phyloP scores from a whole-genome alignment of 331 rosid genomes.

The Malus hybrid region DNA sequence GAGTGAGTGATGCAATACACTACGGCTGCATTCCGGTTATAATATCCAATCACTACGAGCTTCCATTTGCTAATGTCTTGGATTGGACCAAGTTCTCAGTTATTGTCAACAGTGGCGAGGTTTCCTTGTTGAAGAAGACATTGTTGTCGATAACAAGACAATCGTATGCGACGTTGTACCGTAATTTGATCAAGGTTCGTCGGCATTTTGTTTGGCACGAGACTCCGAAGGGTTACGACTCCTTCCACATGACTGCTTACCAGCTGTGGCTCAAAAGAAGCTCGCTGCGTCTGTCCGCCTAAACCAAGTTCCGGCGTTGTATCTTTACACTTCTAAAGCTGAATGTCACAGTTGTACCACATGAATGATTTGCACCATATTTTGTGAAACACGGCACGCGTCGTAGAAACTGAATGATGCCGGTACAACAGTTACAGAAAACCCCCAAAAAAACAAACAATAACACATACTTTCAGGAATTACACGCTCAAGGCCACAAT shows the following conservation, averaged over 20 bases:
- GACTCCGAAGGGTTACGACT: slow-evolving; percentile 18
- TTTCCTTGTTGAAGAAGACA: slow-evolving; percentile 7
- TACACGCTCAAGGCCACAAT: neutral
- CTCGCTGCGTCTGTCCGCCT: neutral
- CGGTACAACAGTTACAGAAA: no score
- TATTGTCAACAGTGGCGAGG: slow-evolving; percentile 17
- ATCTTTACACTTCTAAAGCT: neutral
- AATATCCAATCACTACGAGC: slow-evolving; percentile 28
- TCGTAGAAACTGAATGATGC: no score
- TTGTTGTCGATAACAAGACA: slow-evolving; percentile 1
- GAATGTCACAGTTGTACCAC: neutral
- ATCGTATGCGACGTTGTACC: slow-evolving; percentile 10
- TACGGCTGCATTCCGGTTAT: slow-evolving; percentile 29
- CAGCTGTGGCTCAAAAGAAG: slow-evolving; percentile 26
- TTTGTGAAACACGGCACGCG: neutral
- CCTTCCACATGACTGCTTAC: slow-evolving; percentile 31
- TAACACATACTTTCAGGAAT: neutral
- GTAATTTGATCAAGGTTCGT: slow-evolving; percentile 12
- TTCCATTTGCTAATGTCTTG: slow-evolving; percentile 27
- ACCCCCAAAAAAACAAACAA: neutral
- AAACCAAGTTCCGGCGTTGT: neutral
- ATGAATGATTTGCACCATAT: neutral
- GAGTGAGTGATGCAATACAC: slow-evolving; percentile 25
- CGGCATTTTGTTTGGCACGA: slow-evolving; percentile 24
- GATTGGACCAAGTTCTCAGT: slow-evolving; percentile 28